A percentile compares a stretch with the other conserved stretches of the same genome.
phyloP scores from a whole-genome alignment of 31 red algal genomes.

The Endocladia muricata region DNA sequence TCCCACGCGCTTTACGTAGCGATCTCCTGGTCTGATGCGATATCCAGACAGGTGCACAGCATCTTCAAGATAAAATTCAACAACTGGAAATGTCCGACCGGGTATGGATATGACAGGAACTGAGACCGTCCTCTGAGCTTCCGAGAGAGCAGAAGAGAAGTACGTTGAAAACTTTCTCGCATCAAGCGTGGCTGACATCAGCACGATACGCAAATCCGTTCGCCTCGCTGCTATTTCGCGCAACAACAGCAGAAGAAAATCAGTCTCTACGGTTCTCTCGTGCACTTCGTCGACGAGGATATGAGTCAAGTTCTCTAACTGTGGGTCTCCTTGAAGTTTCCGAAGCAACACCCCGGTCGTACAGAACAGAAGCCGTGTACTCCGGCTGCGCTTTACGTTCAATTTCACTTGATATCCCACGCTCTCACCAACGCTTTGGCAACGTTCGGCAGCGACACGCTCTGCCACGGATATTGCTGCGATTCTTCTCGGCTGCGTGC shows the following conservation, averaged over 20 bases:
- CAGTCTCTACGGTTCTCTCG: conserved; percentile 87
- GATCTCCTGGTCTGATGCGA: conserved; percentile 48
- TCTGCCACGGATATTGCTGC: conserved; percentile 89
- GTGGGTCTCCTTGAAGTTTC: conserved; percentile 72
- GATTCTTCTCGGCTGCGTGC: conserved; percentile 93
- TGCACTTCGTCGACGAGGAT: conserved; percentile 98
- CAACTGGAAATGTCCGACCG: conserved; percentile 80
- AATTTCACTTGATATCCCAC: conserved; percentile 87
- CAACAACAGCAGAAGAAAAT: conserved; percentile 79
- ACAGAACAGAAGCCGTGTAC: conserved; percentile 75
- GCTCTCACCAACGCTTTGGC: conserved; percentile 59
- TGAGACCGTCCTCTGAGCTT: background rate
- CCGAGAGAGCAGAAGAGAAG: conserved; percentile 35
- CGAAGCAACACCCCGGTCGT: conserved; percentile 92
- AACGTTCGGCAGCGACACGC: conserved; percentile 92
- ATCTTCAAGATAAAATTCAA: conserved; percentile 71
- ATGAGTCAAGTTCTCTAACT: conserved; percentile 65
- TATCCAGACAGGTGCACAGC: conserved; percentile 51
- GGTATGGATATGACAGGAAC: conserved; percentile 75
- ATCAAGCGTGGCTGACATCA: conserved; percentile 95
- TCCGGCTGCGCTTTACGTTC: conserved; percentile 38
- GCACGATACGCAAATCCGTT: conserved; percentile 46
- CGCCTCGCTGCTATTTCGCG: conserved; percentile 33
- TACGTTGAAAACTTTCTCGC: conserved; percentile 75
- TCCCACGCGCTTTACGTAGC: conserved; percentile 33